Evolutionary conservation across 306 rosid genomes (phyloP), one percentile per base, ranked within the genome.

Genomic region (Quercus ilex): DNA sequence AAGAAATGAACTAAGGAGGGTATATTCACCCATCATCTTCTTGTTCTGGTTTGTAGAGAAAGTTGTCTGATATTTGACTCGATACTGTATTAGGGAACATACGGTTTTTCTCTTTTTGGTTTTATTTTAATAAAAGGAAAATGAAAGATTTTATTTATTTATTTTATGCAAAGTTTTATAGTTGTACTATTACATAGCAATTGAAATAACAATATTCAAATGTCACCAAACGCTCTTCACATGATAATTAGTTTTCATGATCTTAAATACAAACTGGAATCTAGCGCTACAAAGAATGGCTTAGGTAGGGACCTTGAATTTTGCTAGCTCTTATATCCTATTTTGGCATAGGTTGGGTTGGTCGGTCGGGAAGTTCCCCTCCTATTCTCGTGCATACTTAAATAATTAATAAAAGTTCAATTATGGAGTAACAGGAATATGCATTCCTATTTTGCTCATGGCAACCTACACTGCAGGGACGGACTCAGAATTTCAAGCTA

Each of bases 11-110:
- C 91, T 60, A 91, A 91, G 84, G 99, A 88, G 85, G 97, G 91
- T 90, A 88, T 77, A 89, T 94, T 69, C 99, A 94, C 81, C 99
- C 99, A 9, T 94, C 97, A 19, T 92, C 95, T 46, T 94, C 78
- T 86, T 92, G 81, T 92, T 94, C 92, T 88, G 95, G 99, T 92
- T 72, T 64, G 92, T 77, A 21, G 23, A 62, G 51, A 64, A 75
- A 75, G 38, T 30, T 41, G 53, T 63, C 75, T 78, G 69, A 38
- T 30, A 73, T 60, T 71, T 51, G 31, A 60, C 52, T 65, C 2
- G 18, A 43, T 58, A 78, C 6, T 12, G 28, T 53, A 28, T 7
- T 41, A 30, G 7, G 71, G 43, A 30, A 17, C 21, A 30, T 28
- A 13, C 0, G 20, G n/a, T 64, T 13, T 30, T 2, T 26, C 4